phyloP scores from a whole-genome alignment of 1,139 yeast genomes.

The Pichia sp. region DNA sequence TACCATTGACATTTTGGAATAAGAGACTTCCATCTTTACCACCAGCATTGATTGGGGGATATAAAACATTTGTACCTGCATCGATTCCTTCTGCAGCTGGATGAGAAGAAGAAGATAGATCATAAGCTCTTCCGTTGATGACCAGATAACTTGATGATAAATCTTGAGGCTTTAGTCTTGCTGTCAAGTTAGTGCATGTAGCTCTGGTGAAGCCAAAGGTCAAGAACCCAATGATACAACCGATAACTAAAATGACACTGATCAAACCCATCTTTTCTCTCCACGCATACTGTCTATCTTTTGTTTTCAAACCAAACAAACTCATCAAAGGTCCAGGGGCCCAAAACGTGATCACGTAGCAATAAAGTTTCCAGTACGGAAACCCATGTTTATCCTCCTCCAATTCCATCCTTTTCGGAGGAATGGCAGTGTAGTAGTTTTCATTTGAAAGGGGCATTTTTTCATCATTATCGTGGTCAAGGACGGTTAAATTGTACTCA shows the following conservation, averaged over 20 bases:
- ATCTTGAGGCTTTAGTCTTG: slow-evolving; percentile 55
- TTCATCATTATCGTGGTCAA: slow-evolving; percentile 8
- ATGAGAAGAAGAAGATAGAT: slow-evolving; percentile 65
- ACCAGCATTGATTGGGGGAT: slow-evolving; percentile 84
- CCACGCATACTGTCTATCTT: slow-evolving; percentile 92
- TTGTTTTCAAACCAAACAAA: slow-evolving; percentile 71
- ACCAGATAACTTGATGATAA: slow-evolving; percentile 60
- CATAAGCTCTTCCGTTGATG: slow-evolving; percentile 78
- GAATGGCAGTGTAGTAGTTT: slow-evolving; percentile 19
- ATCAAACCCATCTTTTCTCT: slow-evolving; percentile 88
- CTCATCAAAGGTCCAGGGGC: slow-evolving; percentile 75
- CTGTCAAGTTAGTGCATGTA: slow-evolving; percentile 56
- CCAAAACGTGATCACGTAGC: slow-evolving; percentile 81
- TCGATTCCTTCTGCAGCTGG: slow-evolving; percentile 78
- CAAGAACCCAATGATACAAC: slow-evolving; percentile 75
- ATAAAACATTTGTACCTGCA: slow-evolving; percentile 62
- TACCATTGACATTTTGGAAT: slow-evolving; percentile 93
- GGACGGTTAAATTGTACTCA: neutral
- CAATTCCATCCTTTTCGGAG: slow-evolving; percentile 21
- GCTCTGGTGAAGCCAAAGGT: slow-evolving; percentile 90
- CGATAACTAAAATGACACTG: slow-evolving; percentile 67
- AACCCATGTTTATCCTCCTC: slow-evolving; percentile 32
- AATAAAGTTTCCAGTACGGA: slow-evolving; percentile 78
- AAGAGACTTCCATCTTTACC: slow-evolving; percentile 85
- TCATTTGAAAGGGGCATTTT: slow-evolving; percentile 6